Percentiles rank a stretch among this genome's conserved stretches.
Evolutionary conservation across 257 asterid genomes (phyloP).

Genomic region (Solanum boliviense): DNA sequence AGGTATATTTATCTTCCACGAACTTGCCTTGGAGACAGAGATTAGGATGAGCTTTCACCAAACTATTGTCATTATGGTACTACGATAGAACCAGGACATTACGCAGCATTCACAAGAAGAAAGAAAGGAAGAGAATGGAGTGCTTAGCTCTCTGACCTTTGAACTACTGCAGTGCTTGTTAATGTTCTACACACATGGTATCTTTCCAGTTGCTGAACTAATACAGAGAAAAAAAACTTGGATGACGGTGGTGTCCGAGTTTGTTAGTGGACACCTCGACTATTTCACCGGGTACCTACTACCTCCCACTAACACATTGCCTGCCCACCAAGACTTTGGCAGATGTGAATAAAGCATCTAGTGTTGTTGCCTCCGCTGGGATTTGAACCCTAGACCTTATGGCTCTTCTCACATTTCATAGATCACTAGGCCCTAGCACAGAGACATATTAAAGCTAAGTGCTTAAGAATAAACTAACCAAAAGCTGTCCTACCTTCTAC

Average conservation of each 20-base stretch:
- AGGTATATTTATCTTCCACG: neutral
- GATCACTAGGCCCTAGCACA: neutral
- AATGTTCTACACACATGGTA: neutral
- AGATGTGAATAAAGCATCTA: neutral
- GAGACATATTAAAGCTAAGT: neutral
- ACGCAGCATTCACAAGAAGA: neutral
- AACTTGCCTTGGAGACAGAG: neutral
- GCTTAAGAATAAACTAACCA: neutral
- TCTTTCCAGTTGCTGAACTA: neutral
- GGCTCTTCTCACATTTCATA: neutral
- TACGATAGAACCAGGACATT: neutral
- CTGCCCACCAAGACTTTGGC: neutral
- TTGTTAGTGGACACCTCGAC: neutral
- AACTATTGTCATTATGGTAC: neutral
- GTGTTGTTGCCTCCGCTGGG: neutral
- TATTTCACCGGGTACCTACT: neutral
- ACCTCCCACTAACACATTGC: neutral
- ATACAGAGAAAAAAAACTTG: neutral
- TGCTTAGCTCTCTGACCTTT: neutral
- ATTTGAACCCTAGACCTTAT: neutral
- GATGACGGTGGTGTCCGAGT: neutral
- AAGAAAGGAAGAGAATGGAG: neutral
- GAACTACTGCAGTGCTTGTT: neutral
- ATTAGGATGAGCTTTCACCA: neutral
- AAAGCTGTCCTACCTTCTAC: neutral